phyloP scores from a whole-genome alignment of 192 early-diverging fungal species.

The Umbelopsis ramanniana region DNA sequence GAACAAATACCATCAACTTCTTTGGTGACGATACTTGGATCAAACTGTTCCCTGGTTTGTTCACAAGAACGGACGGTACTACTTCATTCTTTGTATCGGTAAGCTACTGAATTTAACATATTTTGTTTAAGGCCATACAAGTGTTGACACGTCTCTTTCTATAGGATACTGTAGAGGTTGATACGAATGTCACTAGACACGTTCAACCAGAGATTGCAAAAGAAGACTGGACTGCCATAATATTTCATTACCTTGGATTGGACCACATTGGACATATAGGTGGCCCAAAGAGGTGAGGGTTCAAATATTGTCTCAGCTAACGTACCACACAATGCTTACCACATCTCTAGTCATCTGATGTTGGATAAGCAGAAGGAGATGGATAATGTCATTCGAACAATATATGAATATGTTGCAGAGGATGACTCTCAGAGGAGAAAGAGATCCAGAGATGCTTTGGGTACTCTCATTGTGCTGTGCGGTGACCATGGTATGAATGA shows the following conservation, averaged over 20 bases:
- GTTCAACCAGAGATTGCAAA: conserved; percentile 58
- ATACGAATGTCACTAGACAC: conserved; percentile 73
- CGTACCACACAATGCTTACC: background rate
- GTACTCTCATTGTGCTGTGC: conserved; percentile 75
- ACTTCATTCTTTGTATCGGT: conserved; percentile 72
- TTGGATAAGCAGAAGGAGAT: conserved; percentile 76
- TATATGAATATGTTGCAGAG: conserved; percentile 51
- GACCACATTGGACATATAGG: conserved; percentile 83
- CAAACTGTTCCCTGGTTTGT: conserved; percentile 76
- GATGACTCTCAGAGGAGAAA: conserved; percentile 51
- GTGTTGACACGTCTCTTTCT: conserved; percentile 26
- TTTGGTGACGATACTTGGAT: conserved; percentile 98
- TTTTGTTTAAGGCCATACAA: conserved; percentile 56
- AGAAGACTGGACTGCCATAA: conserved; percentile 70
- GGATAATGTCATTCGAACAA: conserved; percentile 64
- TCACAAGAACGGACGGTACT: conserved; percentile 64
- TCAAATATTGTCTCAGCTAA: background rate
- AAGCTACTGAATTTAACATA: conserved; percentile 71
- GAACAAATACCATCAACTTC: conserved; percentile 66
- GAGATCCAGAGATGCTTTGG: conserved; percentile 43
- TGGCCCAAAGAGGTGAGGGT: conserved; percentile 53
- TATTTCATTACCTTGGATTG: conserved; percentile 82
- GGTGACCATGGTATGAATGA: conserved; percentile 90
- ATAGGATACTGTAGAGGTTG: conserved; percentile 79
- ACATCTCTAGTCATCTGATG: conserved; percentile 64